Evolutionary conservation across 805 yeast species (phyloP).

Genomic region (Pichia californica): DNA sequence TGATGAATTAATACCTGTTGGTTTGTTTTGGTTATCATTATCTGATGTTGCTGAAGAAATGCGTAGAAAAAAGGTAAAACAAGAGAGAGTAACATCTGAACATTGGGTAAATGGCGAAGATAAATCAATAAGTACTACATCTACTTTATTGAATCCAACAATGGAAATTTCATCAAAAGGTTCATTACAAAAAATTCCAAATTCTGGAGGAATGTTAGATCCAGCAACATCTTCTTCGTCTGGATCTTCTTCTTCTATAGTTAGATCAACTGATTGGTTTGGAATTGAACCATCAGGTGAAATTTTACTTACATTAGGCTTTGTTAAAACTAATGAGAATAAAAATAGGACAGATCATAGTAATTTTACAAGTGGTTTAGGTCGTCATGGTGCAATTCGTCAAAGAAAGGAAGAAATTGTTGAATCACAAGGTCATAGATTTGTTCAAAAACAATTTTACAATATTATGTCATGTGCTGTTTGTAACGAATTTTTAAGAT

Average conservation of each 20-base stretch:
- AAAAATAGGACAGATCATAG: slow-evolving; percentile 42
- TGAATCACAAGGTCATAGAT: slow-evolving; percentile 96
- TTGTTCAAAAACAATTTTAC: slow-evolving; percentile 91
- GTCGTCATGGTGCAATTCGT: slow-evolving; percentile 97
- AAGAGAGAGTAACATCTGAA: slow-evolving; percentile 63
- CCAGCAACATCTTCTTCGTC: slow-evolving; percentile 5
- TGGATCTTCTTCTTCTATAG: slow-evolving; percentile 8
- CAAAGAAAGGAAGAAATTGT: slow-evolving; percentile 85
- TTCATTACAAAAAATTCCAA: not conserved
- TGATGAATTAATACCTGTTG: slow-evolving; percentile 72
- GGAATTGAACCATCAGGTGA: slow-evolving; percentile 93
- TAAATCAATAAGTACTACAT: not conserved
- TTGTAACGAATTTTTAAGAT: slow-evolving; percentile 90
- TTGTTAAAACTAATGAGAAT: slow-evolving; percentile 50
- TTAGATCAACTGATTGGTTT: slow-evolving; percentile 69
- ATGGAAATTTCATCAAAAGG: not conserved
- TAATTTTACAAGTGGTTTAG: slow-evolving; percentile 56
- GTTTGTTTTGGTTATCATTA: slow-evolving; percentile 82
- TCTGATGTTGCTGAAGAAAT: slow-evolving; percentile 93
- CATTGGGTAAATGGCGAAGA: slow-evolving; percentile 72
- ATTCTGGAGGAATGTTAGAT: slow-evolving; percentile 1
- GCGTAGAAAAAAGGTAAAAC: slow-evolving; percentile 80
- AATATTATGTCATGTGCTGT: slow-evolving; percentile 96
- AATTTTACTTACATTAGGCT: slow-evolving; percentile 68
- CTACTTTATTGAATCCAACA: slow-evolving; percentile 1